Base-by-base conservation (phyloP, 345 rosid genomes). In the Aegle marmelos region DNA sequence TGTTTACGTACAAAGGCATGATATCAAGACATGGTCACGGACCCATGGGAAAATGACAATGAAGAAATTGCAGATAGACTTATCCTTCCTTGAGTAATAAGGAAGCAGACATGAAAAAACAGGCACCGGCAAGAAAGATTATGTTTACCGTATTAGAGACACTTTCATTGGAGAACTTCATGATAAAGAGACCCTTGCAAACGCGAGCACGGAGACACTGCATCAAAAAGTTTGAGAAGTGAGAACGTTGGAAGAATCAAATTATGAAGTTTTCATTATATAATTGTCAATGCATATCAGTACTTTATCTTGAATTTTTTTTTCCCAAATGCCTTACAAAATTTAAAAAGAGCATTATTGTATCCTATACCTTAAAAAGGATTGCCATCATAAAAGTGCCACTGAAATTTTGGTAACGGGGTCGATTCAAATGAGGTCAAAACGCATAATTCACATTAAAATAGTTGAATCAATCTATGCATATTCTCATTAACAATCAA, bases 151-250 rank as follows among this genome's bases (percentile, higher is more conserved):
- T 61, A 72, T 74, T 24, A 74, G 69, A 48, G 79, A 72, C 58
- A 76, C 87, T 70, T 59, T 78, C 6, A 70, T 70, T 37, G 74
- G 74, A 63, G 56, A 63, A 39, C 70, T 65, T 68, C 70, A 62
- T 22, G 65, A 50, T 50, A 27, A 53, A 41, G 28, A 48, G 81
- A 62, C 68, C 76, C 48, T 21, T 36, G 68, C 59, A 76, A 61
- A 50, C 56, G 76, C 53, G 86, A 78, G 70, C 78, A 28, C 70
- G 25, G 71, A 74, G 79, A 74, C 19, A 72, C 89, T 86, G 87
- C 88, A 78, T 17, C 56, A 72, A 70, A 82, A 81, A 72, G 59
- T 28, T 34, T 41, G 48, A 50, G 24, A 65, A 65, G 5, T 65
- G 45, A 19, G 69, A 22, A 21, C 7, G 4, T 39, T 68, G 25